These are phyloP conservation scores for Ascochyta rabiei DNA, from an alignment of 2,329 filamentous ascomycete species.

Conservation along the genomic window DNA sequence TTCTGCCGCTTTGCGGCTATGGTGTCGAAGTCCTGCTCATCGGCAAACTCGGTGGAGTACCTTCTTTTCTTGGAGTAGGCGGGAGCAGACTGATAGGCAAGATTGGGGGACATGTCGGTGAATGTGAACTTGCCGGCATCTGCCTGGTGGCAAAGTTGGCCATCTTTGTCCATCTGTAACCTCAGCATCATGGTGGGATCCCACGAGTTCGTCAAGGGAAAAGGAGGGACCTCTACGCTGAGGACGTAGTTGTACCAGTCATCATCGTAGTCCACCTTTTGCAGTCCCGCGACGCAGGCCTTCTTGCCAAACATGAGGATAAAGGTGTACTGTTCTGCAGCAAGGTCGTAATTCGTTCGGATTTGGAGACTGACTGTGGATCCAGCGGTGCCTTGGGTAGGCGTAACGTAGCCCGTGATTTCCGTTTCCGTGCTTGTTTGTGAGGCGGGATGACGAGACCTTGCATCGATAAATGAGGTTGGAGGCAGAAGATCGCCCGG, in stretches of 20 bases:
- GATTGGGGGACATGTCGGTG: constrained; percentile 52
- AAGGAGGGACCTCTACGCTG: constrained; percentile 72
- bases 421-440: constrained; percentile 58
- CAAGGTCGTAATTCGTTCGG: constrained; percentile 74
- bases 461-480: constrained; percentile 62
- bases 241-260: constrained; percentile 73
- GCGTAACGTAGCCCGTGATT: constrained; percentile 68
- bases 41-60: constrained; percentile 38
- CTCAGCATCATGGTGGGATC: constrained; percentile 64
- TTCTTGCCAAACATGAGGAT: constrained; percentile 83
- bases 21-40: constrained; percentile 37
- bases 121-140: constrained; percentile 69
- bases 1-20: constrained; percentile 47
- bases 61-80: constrained; percentile 42
- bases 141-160: constrained; percentile 56
- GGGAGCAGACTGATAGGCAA: constrained; percentile 39
- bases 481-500: constrained; percentile 51
- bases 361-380: constrained; percentile 77
- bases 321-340: constrained; percentile 59
- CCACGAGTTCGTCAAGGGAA: constrained; percentile 61
- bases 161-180: constrained; percentile 64
- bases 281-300: constrained; percentile 70
- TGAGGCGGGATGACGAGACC: constrained; percentile 58
- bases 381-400: constrained; percentile 70
- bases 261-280: constrained; percentile 63